Base-by-base conservation (phyloP, 805 yeast species). In the Wickerhamiella kurtzmanii region DNA sequence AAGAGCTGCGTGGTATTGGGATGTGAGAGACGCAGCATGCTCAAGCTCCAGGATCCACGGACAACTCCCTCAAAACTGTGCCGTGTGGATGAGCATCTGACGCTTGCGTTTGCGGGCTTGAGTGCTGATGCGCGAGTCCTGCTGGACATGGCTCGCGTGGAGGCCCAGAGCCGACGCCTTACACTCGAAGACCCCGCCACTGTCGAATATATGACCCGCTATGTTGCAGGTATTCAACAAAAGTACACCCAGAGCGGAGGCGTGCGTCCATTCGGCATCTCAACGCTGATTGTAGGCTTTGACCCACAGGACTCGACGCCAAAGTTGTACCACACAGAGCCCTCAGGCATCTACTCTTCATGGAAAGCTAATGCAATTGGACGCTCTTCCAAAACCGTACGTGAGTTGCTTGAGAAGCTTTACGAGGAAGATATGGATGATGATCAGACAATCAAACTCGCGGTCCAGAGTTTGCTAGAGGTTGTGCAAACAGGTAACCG, bases 351-450 rank as follows among this genome's bases (percentile, higher is more conserved):
- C 54, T 89, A 82, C 63, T 84, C 94, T 43, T 94, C 96, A 2
- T 92, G 98, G 98, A 85, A 88, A 64, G 96, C 97, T 32, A 89
- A 85, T 62, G 87, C 97, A 17, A 92, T 92, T 60, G 98, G 98
- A 49, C 79, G 96, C 61, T 82, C 92, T 51, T 76, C 92, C 52
- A 89, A 92, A 64, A 89, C 97, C 2, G 96, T 92, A 35, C 80
- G 94, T 56, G 98, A 92, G 64, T 84, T 88, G 57, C 74, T 92
- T 64, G 98, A 92, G 64, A 88, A 87, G 68, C 83, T 85, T 60
- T 86, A 84, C 68, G 62, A 65, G 50, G 73, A 67, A 35, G 77
- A 68, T 9, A 74, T 79, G 66, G 79, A 75, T 46, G 69, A 73
- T 44, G 85, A 79, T 52, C 81, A 76, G 36, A 81, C 96, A 19